phyloP scores from a whole-genome alignment of 768 basidiomycete genomes.

The Tephrocybe sp. region DNA sequence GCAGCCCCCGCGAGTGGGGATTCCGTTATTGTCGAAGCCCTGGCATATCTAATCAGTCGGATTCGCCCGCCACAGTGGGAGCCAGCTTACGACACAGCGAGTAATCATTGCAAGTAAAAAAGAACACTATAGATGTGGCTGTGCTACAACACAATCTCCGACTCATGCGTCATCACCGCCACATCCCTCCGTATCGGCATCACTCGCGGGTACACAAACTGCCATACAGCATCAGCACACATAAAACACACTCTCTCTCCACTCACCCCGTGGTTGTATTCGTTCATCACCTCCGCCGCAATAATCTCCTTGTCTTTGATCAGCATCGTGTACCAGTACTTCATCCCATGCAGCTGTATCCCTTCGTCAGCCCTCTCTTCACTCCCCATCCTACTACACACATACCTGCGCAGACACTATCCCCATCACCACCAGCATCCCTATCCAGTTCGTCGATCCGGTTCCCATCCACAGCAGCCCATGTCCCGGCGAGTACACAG shows the following conservation, averaged over 20 bases:
- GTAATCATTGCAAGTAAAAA: not conserved
- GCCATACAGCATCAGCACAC: not conserved
- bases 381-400: slow-evolving; percentile 3
- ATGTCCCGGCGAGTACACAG: slow-evolving; percentile 78
- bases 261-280: slow-evolving; percentile 73
- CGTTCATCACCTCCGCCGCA: slow-evolving; percentile 76
- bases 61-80: not conserved
- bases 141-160: slow-evolving; percentile 58
- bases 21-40: slow-evolving; percentile 20
- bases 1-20: slow-evolving; percentile 9
- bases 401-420: slow-evolving; percentile 63
- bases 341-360: slow-evolving; percentile 46
- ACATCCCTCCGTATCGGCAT: slow-evolving; percentile 76
- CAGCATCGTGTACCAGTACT: slow-evolving; percentile 56
- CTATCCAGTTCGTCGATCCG: slow-evolving; percentile 71
- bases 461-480: slow-evolving; percentile 71
- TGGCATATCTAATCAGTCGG: slow-evolving; percentile 3
- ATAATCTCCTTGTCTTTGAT: slow-evolving; percentile 76
- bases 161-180: slow-evolving; percentile 82
- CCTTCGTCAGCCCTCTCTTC: not conserved
- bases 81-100: slow-evolving; percentile 19
- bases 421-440: slow-evolving; percentile 67
- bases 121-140: slow-evolving; percentile 8
- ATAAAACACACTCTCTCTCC: slow-evolving; percentile 25
- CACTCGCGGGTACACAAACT: slow-evolving; percentile 85